Percentiles rank a stretch among this genome's conserved stretches.
Conservation (phyloP, 495 filamentous ascomycete genomes). For the Aspergillus cristatus region DNA sequence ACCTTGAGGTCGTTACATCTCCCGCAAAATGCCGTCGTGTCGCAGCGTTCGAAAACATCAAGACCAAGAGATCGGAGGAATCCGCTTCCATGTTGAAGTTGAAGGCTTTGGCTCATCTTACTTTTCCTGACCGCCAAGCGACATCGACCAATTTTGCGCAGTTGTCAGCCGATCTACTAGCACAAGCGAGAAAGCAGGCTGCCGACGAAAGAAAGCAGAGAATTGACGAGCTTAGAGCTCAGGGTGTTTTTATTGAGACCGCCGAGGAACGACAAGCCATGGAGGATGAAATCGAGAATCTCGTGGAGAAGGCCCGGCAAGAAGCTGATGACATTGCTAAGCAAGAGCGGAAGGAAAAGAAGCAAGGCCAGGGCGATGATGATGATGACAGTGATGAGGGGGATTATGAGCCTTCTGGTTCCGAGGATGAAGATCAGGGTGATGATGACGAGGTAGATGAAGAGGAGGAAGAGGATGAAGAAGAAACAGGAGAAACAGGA, state of each 20-base stretch:
- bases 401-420: constrained; percentile 29
- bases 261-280: constrained; percentile 76
- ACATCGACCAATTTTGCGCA: constrained; percentile 57
- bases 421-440: constrained; percentile 38
- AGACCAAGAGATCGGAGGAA: constrained; percentile 47
- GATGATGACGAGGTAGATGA: constrained; percentile 58
- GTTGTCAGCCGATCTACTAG: constrained; percentile 56
- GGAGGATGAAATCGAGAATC: constrained; percentile 72
- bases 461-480: constrained; percentile 31
- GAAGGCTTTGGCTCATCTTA: constrained; percentile 65
- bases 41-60: constrained; percentile 62
- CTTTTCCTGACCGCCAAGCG: constrained; percentile 46
- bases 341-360: constrained; percentile 61
- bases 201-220: constrained; percentile 66
- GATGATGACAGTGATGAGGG: constrained; percentile 33
- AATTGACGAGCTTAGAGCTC: constrained; percentile 63
- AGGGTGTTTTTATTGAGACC: constrained; percentile 76
- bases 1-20: constrained; percentile 51
- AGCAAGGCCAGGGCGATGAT: constrained; percentile 56
- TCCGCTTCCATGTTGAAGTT: constrained; percentile 56
- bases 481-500: constrained; percentile 32
- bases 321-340: constrained; percentile 74
- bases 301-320: constrained; percentile 72
- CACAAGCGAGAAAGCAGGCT: constrained; percentile 72
- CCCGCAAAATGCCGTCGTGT: constrained; percentile 32